A percentile compares a stretch with the other conserved stretches of the same genome.
phyloP scores from a whole-genome alignment of 305 asterid species.

The Rubia balearica region DNA sequence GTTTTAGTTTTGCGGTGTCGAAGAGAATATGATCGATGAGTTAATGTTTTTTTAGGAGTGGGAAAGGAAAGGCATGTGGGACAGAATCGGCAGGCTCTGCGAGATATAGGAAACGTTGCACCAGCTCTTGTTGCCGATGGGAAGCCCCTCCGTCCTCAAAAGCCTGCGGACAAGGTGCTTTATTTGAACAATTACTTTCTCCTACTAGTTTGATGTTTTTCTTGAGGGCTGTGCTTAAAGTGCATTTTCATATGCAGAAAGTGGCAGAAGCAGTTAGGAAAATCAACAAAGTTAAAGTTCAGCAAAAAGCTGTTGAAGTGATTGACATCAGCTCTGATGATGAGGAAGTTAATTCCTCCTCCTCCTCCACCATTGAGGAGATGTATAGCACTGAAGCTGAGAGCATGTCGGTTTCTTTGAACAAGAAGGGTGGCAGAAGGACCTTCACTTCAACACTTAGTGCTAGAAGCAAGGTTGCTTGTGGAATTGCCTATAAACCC shows the following conservation, averaged over 20 bases:
- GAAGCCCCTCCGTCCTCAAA: conserved; percentile 27
- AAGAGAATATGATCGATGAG: neutral
- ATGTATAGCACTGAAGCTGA: conserved; percentile 7
- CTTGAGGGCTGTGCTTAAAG: neutral
- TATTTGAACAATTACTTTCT: neutral
- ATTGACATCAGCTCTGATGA: conserved; percentile 23
- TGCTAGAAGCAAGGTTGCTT: conserved; percentile 45
- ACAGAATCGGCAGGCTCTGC: conserved; percentile 30
- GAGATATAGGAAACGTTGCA: conserved; percentile 40
- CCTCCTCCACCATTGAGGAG: conserved; percentile 11
- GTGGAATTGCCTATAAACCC: conserved; percentile 24
- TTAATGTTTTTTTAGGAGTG: conserved; percentile 12
- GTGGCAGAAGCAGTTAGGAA: conserved; percentile 23
- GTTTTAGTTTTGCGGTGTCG: neutral
- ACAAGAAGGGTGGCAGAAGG: conserved; percentile 26
- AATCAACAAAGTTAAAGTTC: conserved; percentile 19
- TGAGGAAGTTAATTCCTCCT: conserved; percentile 9
- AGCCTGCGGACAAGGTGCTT: conserved; percentile 37
- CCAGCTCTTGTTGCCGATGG: conserved; percentile 45
- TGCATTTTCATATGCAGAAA: conserved; percentile 40
- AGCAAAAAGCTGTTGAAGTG: conserved; percentile 19
- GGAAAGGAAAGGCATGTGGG: conserved; percentile 30
- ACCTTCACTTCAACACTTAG: conserved; percentile 30
- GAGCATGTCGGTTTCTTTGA: conserved; percentile 11
- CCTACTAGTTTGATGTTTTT: neutral